These are phyloP conservation scores for Thalassiosira mediterranea DNA, from an alignment of 352 stramenopile species.

Conservation along the genomic window DNA sequence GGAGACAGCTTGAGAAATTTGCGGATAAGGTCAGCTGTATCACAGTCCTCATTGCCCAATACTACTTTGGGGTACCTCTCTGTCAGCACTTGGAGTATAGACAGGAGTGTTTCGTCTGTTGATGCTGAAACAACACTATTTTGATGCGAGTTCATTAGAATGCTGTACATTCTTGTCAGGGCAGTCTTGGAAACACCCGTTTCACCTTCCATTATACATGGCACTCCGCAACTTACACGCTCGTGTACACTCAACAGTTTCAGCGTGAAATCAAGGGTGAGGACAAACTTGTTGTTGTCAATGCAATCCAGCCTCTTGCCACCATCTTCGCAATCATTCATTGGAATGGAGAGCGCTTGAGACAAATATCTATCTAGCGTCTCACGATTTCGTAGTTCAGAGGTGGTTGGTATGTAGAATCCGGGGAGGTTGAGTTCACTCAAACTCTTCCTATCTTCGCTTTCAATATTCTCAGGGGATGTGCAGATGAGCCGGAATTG, in stretches of 20 bases:
- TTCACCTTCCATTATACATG: slow-evolving; percentile 67
- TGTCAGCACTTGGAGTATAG: slow-evolving; percentile 19
- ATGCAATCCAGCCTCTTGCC: slow-evolving; percentile 46
- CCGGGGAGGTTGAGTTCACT: slow-evolving; percentile 46
- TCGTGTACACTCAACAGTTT: slow-evolving; percentile 68
- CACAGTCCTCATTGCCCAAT: not conserved
- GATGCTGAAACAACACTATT: slow-evolving; percentile 28
- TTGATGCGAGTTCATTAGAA: slow-evolving; percentile 55
- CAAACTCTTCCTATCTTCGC: slow-evolving; percentile 22
- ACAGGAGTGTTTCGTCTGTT: slow-evolving; percentile 23
- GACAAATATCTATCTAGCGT: slow-evolving; percentile 62
- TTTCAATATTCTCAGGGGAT: slow-evolving; percentile 41
- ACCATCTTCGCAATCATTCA: slow-evolving; percentile 27
- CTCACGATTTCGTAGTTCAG: slow-evolving; percentile 42
- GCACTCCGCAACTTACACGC: slow-evolving; percentile 55
- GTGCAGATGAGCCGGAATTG: slow-evolving; percentile 59
- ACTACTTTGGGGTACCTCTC: slow-evolving; percentile 10
- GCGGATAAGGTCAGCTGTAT: not conserved
- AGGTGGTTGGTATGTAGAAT: slow-evolving; percentile 49
- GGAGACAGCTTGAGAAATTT: slow-evolving; percentile 17
- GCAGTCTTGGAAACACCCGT: slow-evolving; percentile 70
- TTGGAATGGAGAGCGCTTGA: slow-evolving; percentile 50
- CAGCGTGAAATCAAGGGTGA: slow-evolving; percentile 66
- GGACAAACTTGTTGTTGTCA: slow-evolving; percentile 62
- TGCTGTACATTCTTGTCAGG: slow-evolving; percentile 62